Base-by-base conservation (phyloP, 768 basidiomycete genomes). In the Gyrodon lividus region DNA sequence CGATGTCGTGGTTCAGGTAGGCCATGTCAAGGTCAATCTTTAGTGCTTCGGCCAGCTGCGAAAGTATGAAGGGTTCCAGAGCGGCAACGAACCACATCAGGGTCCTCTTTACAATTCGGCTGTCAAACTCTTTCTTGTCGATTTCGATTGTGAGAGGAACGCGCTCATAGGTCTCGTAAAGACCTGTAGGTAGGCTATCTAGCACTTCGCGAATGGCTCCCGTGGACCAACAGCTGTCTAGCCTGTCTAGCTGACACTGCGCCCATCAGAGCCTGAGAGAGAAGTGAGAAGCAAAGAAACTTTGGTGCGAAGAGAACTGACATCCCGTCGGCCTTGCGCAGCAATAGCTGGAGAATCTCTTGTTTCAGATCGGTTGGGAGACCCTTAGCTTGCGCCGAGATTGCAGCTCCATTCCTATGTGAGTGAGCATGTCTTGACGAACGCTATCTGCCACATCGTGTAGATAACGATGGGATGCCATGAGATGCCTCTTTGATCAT, bases 161-260 rank as follows among this genome's bases (percentile, higher is more conserved):
- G 13, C 42, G 28, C 28, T 50, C 49, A 34, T 50, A 50, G 6
- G 49, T 50, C 12, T 50, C 42, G 20, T 50, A 24, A 42, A 50
- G 41, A 14, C 49, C 49, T 22, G 20, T 42, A 1, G 44, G 51
- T 22, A 52, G 44, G 20, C 28, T 30, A n/a, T n/a, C n/a, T n/a
- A n/a, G n/a, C n/a, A n/a, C n/a, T n/a, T n/a, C 35, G 17, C 35
- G 37, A 10, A 52, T 31, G 5, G 35, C 51, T 9, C 30, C 4
- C n/a, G 5, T 5, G 4, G 51, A 30, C n/a, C 44, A 19, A 19
- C 51, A 46, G 19, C 22, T 19, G 14, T n/a, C 20, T 14, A 52
- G 45, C 1, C 31, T 17, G 35, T 46, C 44, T n/a, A 52, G 20
- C 19, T 52, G 51, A 13, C 44, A 52, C 2, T 38, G 4, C 13